Conservation (phyloP, 192 early-diverging fungal species). For the Glomus cerebriforme region DNA sequence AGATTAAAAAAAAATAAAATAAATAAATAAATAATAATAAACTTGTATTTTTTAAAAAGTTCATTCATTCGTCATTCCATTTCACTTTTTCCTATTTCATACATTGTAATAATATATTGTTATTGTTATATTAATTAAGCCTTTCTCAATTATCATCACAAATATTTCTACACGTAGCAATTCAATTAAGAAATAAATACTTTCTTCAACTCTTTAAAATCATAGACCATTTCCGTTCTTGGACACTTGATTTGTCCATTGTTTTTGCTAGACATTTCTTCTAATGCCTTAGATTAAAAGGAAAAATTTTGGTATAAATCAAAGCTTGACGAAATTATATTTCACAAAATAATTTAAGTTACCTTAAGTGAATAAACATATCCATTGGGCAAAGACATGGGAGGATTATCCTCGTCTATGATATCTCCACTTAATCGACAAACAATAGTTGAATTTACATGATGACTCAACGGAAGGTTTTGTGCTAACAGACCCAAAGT, state of each 20-base stretch:
- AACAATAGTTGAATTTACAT: slow-evolving; percentile 93
- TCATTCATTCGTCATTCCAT: not conserved
- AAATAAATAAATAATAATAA: too few relatives aligned
- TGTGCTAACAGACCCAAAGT: slow-evolving; percentile 86
- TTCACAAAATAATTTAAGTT: slow-evolving; percentile 18
- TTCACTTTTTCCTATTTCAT: not conserved
- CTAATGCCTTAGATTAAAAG: slow-evolving; percentile 53
- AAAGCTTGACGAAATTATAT: not conserved
- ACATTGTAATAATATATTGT: not conserved
- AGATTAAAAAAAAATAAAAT: too few relatives aligned
- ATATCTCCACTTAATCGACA: slow-evolving; percentile 89
- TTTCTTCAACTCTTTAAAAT: slow-evolving; percentile 67
- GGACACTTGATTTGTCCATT: slow-evolving; percentile 75
- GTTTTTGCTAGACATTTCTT: slow-evolving; percentile 67
- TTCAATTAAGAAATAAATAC: slow-evolving; percentile 69
- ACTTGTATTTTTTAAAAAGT: not conserved
- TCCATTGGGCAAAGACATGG: slow-evolving; percentile 95
- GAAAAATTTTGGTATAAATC: not conserved
- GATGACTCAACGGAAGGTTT: slow-evolving; percentile 87
- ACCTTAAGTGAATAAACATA: slow-evolving; percentile 90
- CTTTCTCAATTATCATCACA: not conserved
- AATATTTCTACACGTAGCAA: too few relatives aligned
- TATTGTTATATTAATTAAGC: not conserved
- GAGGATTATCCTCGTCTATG: slow-evolving; percentile 97
- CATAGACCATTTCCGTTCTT: slow-evolving; percentile 60